Base-by-base conservation (phyloP, 192 early-diverging fungal species). In the Geosiphon pyriformis region DNA sequence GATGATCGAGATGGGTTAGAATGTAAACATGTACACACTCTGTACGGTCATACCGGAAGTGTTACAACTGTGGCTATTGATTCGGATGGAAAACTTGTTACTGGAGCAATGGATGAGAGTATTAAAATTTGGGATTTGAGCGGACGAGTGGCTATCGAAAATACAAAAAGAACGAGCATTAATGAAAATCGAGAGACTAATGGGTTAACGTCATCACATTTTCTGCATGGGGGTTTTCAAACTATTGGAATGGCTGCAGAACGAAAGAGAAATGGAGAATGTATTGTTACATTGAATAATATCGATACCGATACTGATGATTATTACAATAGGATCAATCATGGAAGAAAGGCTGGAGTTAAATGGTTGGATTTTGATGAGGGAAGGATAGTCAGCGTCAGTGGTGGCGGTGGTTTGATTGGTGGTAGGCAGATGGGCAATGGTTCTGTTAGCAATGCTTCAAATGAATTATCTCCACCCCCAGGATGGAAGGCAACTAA, bases 11-110 rank as follows among this genome's bases (percentile, higher is more conserved):
- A 22, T 0, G 25, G 3, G 7, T 53, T 76, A 17, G 59, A 73
- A 35, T 53, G 75, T 20, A 51, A 22, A 18, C 81, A 79, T 62
- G 25, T 65, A 7, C 70, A 72, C 8, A 80, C 75, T 32, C 55
- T 83, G 3, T 81, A 77, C 48, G 80, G 77, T 0, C 77, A 77
- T 59, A 70, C 77, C 2, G 76, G 74, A 30, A 72, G 70, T 10
- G 81, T 83, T 1, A 74, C 56, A 32, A 71, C 74, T n/a, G 62
- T 83, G n/a, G 77, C 79, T 8, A 30, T 83, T n/a, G 75, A 82
- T 49, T 67, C 26, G n/a, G 32, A 30, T 18, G 61, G 64, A 12
- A 68, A 72, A 56, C 46, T 74, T 15, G 52, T 83, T 4, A 77
- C 76, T 18, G 76, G 78, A 49, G 77, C 72, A 10, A 72, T 74